Evolutionary conservation across 768 basidiomycete genomes (phyloP).

Genomic region (Suillus luteus): DNA sequence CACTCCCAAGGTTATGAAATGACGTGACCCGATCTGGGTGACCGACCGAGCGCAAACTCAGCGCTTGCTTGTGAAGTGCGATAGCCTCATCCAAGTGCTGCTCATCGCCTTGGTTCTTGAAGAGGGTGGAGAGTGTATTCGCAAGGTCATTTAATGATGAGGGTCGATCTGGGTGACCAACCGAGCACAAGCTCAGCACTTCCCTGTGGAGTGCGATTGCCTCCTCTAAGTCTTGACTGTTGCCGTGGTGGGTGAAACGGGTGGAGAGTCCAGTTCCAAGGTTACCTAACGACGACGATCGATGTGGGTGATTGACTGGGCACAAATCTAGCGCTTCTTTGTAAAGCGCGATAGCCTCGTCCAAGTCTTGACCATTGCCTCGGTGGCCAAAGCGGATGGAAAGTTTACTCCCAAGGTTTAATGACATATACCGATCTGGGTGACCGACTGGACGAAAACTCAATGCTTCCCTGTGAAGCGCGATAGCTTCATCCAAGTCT

Average conservation of each 20-base stretch:
- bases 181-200: not conserved
- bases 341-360: not conserved
- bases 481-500: conserved; percentile 13
- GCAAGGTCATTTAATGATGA: too few relatives aligned
- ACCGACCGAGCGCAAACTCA: not conserved
- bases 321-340: conserved; percentile 18
- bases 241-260: not conserved
- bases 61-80: not conserved
- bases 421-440: conserved; percentile 8
- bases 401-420: too few relatives aligned
- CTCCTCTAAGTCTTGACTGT: not conserved
- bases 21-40: not conserved
- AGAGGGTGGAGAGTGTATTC: too few relatives aligned
- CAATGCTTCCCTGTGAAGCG: conserved; percentile 15
- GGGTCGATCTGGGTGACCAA: not conserved
- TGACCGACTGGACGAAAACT: conserved; percentile 15
- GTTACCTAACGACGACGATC: not conserved
- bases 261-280: too few relatives aligned
- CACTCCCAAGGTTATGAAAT: conserved; percentile 3
- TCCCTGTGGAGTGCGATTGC: not conserved
- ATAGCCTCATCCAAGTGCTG: too few relatives aligned
- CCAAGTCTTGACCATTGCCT: too few relatives aligned
- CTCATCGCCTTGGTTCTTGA: too few relatives aligned
- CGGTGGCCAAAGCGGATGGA: too few relatives aligned
- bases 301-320: conserved; percentile 13